phyloP scores from a whole-genome alignment of 2,329 filamentous ascomycete genomes.

The Didymella sp. region DNA sequence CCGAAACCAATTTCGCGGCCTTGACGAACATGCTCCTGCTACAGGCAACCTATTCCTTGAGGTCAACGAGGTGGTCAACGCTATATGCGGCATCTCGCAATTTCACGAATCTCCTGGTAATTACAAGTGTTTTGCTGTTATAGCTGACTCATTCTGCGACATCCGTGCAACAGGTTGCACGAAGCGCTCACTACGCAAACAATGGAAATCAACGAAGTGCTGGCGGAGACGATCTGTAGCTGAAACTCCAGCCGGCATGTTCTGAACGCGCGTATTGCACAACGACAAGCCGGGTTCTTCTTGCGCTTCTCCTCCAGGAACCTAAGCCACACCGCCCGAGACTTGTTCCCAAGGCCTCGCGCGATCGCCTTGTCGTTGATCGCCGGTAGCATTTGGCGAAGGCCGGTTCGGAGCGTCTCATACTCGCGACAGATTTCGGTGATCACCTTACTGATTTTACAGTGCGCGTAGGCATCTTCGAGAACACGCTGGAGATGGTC shows the following conservation, averaged over 20 bases:
- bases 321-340: conserved; percentile 7
- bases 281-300: conserved; percentile 15
- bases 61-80: not conserved
- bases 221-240: conserved; percentile 11
- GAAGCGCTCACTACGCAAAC: not conserved
- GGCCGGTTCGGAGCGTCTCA: not conserved
- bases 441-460: conserved; percentile 2
- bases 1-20: too few relatives aligned
- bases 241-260: conserved; percentile 7
- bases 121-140: not conserved
- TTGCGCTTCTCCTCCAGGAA: conserved; percentile 13
- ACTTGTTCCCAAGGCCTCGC: conserved; percentile 14
- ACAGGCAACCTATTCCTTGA: not conserved
- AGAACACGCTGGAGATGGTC: conserved; percentile 9
- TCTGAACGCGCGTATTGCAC: conserved; percentile 9
- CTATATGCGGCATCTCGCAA: not conserved
- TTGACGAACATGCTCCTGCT: not conserved
- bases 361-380: conserved; percentile 15
- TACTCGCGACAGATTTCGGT: conserved; percentile 8
- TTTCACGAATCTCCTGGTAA: not conserved
- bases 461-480: conserved; percentile 3
- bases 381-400: not conserved
- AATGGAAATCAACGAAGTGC: conserved; percentile 11
- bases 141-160: not conserved
- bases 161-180: not conserved